Percentiles rank a stretch among this genome's conserved stretches.
These are phyloP conservation scores for Rubia tinctorum DNA, from an alignment of 305 asterid genomes.

Conservation along the genomic window DNA sequence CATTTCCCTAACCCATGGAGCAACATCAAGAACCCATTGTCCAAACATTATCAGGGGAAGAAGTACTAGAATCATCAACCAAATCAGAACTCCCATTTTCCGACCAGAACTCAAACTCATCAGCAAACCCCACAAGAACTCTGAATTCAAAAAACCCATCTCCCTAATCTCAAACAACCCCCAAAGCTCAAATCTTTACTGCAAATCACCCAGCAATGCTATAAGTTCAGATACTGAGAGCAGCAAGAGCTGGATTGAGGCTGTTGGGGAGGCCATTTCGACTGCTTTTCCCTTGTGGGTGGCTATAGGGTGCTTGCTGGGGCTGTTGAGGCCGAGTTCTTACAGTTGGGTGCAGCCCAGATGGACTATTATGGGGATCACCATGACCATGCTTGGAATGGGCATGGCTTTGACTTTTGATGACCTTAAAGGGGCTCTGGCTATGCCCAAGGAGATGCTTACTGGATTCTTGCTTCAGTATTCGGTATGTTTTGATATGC, in stretches of 20 bases:
- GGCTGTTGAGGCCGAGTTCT: slow-evolving; percentile 55
- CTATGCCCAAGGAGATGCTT: slow-evolving; percentile 83
- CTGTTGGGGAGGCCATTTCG: slow-evolving; percentile 54
- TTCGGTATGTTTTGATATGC: slow-evolving; percentile 35
- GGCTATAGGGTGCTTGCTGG: slow-evolving; percentile 80
- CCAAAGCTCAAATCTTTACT: slow-evolving; percentile 32
- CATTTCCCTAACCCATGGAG: slow-evolving; percentile 4
- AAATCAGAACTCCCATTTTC: slow-evolving; percentile 2
- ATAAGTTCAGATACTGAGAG: slow-evolving; percentile 19
- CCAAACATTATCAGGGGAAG: not conserved
- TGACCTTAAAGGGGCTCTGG: slow-evolving; percentile 80
- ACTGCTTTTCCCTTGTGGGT: slow-evolving; percentile 93
- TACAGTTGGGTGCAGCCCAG: slow-evolving; percentile 78
- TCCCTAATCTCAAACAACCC: slow-evolving; percentile 10
- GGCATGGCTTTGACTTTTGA: slow-evolving; percentile 91
- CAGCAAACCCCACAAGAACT: slow-evolving; percentile 21
- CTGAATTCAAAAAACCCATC: slow-evolving; percentile 26
- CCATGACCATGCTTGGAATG: slow-evolving; percentile 95
- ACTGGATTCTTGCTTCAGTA: slow-evolving; percentile 74
- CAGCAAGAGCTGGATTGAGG: slow-evolving; percentile 54
- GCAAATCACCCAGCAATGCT: slow-evolving; percentile 48
- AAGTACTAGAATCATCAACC: not conserved
- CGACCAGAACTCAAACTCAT: slow-evolving; percentile 20
- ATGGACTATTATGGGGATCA: slow-evolving; percentile 85
- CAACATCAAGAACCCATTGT: not conserved